These are phyloP conservation scores for Coemansia sp. DNA, from an alignment of 192 early-diverging fungal genomes.

Conservation along the genomic window DNA sequence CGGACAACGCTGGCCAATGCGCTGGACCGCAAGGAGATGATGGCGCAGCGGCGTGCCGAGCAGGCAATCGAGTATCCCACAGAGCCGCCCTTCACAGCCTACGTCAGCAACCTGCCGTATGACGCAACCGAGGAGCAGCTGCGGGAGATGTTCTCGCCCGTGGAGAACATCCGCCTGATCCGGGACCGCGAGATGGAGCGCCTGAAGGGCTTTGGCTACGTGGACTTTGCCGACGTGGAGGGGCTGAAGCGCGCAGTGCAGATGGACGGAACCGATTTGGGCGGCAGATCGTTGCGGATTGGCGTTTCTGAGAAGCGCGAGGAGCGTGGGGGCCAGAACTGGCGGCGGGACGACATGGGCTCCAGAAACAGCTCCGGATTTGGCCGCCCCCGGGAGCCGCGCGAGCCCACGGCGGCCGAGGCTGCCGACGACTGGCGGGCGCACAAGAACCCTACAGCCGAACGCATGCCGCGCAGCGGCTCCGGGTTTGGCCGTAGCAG, in stretches of 20 bases:
- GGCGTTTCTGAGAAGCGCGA: slow-evolving; percentile 81
- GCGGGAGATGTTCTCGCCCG: slow-evolving; percentile 69
- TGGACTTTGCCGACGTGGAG: slow-evolving; percentile 87
- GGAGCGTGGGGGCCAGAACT: slow-evolving; percentile 15
- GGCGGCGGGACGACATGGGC: slow-evolving; percentile 33
- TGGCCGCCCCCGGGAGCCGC: slow-evolving; percentile 10
- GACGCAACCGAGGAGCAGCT: slow-evolving; percentile 76
- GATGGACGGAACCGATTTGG: slow-evolving; percentile 52
- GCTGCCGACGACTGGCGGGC: slow-evolving; percentile 34
- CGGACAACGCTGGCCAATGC: slow-evolving; percentile 38
- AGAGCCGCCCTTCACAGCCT: slow-evolving; percentile 83
- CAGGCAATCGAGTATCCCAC: slow-evolving; percentile 70
- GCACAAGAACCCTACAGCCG: slow-evolving; percentile 9
- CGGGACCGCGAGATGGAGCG: slow-evolving; percentile 73
- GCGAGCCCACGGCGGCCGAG: slow-evolving; percentile 19
- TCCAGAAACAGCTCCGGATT: neutral
- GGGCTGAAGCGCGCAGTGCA: slow-evolving; percentile 77
- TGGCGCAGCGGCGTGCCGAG: slow-evolving; percentile 13
- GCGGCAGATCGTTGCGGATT: slow-evolving; percentile 73
- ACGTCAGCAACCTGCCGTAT: slow-evolving; percentile 88
- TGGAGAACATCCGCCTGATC: slow-evolving; percentile 76
- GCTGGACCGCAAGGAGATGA: slow-evolving; percentile 23
- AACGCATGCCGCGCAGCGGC: slow-evolving; percentile 9
- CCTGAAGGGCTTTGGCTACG: slow-evolving; percentile 93
- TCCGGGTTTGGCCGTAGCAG: slow-evolving; percentile 5